Evolutionary conservation across 352 stramenopile genomes (phyloP), one percentile per base, ranked within the genome.

Genomic region (Pythium inflatum): DNA sequence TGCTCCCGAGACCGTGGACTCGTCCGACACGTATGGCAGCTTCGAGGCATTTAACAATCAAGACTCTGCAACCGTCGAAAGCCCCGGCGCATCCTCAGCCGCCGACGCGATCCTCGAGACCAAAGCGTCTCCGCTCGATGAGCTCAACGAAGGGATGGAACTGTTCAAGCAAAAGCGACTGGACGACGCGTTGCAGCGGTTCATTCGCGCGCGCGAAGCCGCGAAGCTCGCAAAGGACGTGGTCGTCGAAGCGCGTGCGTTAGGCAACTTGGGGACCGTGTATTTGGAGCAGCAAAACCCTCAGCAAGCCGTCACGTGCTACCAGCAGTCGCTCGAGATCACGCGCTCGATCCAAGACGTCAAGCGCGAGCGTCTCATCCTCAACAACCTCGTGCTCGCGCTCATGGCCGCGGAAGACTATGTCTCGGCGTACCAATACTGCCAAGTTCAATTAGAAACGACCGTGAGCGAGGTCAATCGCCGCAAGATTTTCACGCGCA

Each of bases 371-470:
- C 85, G 85, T 14, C 91, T 84, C 5, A 93, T 94, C 61, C 76
- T 94, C 20, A 93, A 94, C 73, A 94, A 94, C 55, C 74, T 94
- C 12, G 84, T 94, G 41, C 84, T 94, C 20, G 83, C 87, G 11
- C 71, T 89, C 41, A 89, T 89, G 57, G 87, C 83, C 1, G 79
- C 76, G 28, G 79, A 90, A 20, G 77, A 91, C 48, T 89, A 83
- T 24, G 69, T 81, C 16, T 73, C 76, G 11, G 83, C 85, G 31
- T 80, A 91, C 51, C 57, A 65, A 24, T 91, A 83, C 66, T 93
- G 79, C 56, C 73, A 91, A 48, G 73, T 93, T 22, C 85, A 93
- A 51, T 65, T 94, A 24, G 76, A 90, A 22, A 87, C 76, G 57
- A 94, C 82, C 3, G 74, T 75, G 56, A 91, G 86, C 56, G 81